phyloP scores from a whole-genome alignment of 768 basidiomycete genomes.

The button mushroom (Agaricus bisporus) region DNA sequence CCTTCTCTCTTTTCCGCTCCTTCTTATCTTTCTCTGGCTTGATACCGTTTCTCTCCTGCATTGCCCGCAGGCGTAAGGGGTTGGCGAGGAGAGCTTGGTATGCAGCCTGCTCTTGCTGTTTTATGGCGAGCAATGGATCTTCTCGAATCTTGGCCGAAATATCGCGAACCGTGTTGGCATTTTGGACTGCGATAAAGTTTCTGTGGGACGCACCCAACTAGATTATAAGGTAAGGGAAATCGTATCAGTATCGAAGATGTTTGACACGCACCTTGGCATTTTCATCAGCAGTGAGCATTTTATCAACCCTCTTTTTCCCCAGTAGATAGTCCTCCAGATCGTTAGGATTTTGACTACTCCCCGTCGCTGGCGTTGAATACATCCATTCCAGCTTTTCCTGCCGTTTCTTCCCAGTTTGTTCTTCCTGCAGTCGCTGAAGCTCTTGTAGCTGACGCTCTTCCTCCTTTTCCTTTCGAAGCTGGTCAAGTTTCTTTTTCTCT shows the following conservation, averaged over 20 bases:
- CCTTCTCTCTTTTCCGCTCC: constrained; percentile 46
- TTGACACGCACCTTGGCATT: constrained; percentile 69
- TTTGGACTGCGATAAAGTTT: constrained; percentile 91
- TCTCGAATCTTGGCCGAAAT: constrained; percentile 92
- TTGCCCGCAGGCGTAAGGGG: constrained; percentile 74
- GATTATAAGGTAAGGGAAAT: neutral
- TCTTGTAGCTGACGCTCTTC: constrained; percentile 97
- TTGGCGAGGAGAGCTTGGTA: constrained; percentile 83
- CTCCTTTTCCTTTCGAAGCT: constrained; percentile 95
- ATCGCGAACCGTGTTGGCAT: constrained; percentile 86
- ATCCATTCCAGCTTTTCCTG: constrained; percentile 98
- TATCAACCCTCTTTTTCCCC: constrained; percentile 97
- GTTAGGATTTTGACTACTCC: constrained; percentile 79
- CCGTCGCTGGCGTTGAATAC: constrained; percentile 96
- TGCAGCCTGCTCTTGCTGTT: constrained; percentile 94
- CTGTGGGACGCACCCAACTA: constrained; percentile 85
- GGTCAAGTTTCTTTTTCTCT: constrained; percentile 97
- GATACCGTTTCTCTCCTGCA: constrained; percentile 79
- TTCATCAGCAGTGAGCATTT: constrained; percentile 88
- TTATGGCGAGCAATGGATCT: constrained; percentile 95
- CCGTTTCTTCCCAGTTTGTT: constrained; percentile 90
- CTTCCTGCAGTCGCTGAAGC: constrained; percentile 91
- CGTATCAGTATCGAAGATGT: neutral
- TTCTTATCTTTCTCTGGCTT: constrained; percentile 76
- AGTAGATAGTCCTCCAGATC: constrained; percentile 95